Evolutionary conservation across 2,329 filamentous ascomycete species (phyloP).

Genomic region (Nakataea oryzae): DNA sequence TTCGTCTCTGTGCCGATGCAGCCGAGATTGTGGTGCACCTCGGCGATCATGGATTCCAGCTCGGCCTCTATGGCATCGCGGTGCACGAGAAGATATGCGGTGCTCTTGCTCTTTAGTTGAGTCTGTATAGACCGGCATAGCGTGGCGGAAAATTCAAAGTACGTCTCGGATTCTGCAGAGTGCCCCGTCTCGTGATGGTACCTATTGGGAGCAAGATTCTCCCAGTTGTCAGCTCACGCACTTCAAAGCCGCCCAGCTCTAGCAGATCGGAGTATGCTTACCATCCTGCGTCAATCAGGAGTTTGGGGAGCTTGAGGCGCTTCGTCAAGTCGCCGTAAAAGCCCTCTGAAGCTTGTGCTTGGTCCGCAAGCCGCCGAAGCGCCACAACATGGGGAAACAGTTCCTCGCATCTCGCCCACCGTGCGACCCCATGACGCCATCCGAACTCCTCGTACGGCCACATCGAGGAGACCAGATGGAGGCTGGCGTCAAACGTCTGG

Average conservation of each 20-base stretch:
- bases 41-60: not conserved
- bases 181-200: not conserved
- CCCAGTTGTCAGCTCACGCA: not conserved
- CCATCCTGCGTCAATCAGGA: not conserved
- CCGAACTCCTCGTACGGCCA: not conserved
- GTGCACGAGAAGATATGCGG: not conserved
- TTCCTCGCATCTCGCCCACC: not conserved
- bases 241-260: not conserved
- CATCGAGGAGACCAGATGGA: not conserved
- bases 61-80: not conserved
- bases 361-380: not conserved
- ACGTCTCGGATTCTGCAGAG: not conserved
- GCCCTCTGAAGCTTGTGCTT: not conserved
- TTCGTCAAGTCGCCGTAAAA: not conserved
- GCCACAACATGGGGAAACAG: not conserved
- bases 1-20: not conserved
- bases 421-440: not conserved
- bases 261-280: not conserved
- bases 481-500: not conserved
- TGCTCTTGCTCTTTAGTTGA: not conserved
- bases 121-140: not conserved
- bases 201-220: not conserved
- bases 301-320: not conserved
- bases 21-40: not conserved
- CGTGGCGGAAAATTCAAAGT: not conserved